Evolutionary conservation across 371 early-diverging fungal species (phyloP), one percentile per base, ranked within the genome.

Genomic region (Entomophthora muscae): DNA sequence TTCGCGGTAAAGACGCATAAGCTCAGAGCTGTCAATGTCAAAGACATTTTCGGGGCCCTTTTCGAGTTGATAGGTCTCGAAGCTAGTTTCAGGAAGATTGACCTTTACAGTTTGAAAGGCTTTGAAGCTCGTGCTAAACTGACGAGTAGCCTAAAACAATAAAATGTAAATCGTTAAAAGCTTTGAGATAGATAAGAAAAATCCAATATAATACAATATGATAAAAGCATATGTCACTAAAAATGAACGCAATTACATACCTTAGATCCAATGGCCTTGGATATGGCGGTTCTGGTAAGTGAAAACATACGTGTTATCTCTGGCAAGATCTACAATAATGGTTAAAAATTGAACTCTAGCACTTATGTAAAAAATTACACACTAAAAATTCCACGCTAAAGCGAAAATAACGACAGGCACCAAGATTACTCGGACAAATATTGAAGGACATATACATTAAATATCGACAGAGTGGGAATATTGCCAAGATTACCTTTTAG

Each of bases 1-100:
- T 71, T 82, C 79, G 63, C 77, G 79, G 77, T 93, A 97, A 80
- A 93, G 76, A 32, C 78, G 73, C n/a, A 97, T 26, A 63, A 89
- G 72, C 64, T 93, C 85, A 1, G 77, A 75, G 71, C 83, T 83
- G 70, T 75, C 71, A 67, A 85, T 64, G 33, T 78, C 73, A 29
- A 87, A 68, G 53, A 79, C 76, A 42, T 78, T 72, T 52, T 72
- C 70, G 10, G 90, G 90, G 52, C 71, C 71, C 23, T 86, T 86
- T 31, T 63, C 27, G 28, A 63, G 31, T 29, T 63, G 33, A 54
- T 54, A 29, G 17, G 52, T 52, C 2, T 52, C 52, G 23, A 63
- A 63, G n/a, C 53, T 53, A 31, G 63, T 30, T 63, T 63, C 54
- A n/a, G 63, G 63, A 23, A 63, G 24, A 12, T 12, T 12, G 22